These are phyloP conservation scores for Ustilago crameri DNA, from an alignment of 1,284 basidiomycete species.

Conservation along the genomic window DNA sequence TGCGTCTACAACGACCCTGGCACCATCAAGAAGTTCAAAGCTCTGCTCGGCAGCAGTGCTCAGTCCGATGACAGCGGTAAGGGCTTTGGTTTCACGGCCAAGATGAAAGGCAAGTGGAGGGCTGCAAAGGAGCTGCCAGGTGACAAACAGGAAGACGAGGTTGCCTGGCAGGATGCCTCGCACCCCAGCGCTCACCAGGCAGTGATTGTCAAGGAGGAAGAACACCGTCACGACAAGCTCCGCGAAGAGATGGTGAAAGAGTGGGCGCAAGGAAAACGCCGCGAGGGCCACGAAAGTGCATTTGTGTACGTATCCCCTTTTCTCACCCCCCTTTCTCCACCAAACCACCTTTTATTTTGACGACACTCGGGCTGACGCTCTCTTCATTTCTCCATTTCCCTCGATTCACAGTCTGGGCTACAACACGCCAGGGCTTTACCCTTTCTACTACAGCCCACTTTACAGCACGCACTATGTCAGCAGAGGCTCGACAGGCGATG, in stretches of 20 bases:
- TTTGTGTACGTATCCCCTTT: conserved; percentile 33
- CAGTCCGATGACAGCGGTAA: conserved; percentile 5
- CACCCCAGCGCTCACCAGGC: conserved; percentile 49
- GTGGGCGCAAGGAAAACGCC: conserved; percentile 41
- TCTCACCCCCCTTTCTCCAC: conserved; percentile 1
- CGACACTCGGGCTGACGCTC: too few relatives aligned
- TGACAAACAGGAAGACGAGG: conserved; percentile 20
- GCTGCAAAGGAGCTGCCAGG: conserved; percentile 36
- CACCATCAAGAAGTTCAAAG: conserved; percentile 36
- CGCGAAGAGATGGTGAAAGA: conserved; percentile 33
- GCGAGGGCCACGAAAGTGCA: conserved; percentile 44
- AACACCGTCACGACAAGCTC: conserved; percentile 32
- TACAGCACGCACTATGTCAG: conserved; percentile 29
- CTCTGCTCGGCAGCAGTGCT: conserved; percentile 15
- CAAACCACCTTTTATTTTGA: not conserved
- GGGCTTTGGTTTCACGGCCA: conserved; percentile 18
- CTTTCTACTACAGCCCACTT: conserved; percentile 39
- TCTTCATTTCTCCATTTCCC: not conserved
- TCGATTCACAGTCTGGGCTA: conserved; percentile 26
- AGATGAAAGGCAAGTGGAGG: conserved; percentile 43
- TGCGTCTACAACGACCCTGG: conserved; percentile 46
- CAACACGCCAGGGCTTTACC: conserved; percentile 42
- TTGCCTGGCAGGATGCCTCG: conserved; percentile 37
- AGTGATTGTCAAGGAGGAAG: conserved; percentile 40
- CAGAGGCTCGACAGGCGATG: conserved; percentile 21